phyloP scores from a whole-genome alignment of 306 rosid species.

The Ormosia semicastrata region DNA sequence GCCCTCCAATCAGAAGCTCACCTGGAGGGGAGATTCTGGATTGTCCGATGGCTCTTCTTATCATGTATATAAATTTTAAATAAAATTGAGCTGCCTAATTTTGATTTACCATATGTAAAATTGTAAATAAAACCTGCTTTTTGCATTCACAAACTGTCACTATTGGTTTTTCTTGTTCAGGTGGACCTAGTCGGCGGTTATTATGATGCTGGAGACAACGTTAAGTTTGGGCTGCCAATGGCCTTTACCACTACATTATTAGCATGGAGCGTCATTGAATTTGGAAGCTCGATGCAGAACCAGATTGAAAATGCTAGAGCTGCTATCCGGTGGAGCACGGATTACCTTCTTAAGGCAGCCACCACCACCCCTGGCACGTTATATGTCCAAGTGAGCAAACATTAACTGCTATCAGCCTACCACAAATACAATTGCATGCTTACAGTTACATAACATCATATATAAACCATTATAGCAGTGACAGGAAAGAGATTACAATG shows the following conservation, averaged over 20 bases:
- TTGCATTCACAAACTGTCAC: not conserved
- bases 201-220: conserved; percentile 95
- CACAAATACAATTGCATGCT: not conserved
- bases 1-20: conserved; percentile 61
- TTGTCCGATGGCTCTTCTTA: conserved; percentile 82
- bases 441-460: not conserved
- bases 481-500: not conserved
- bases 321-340: conserved; percentile 76
- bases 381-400: conserved; percentile 74
- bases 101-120: not conserved
- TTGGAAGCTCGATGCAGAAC: conserved; percentile 64
- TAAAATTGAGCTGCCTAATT: not conserved
- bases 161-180: conserved; percentile 35
- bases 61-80: conserved; percentile 43
- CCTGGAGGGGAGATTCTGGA: conserved; percentile 81
- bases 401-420: not conserved
- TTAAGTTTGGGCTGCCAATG: conserved; percentile 92
- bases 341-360: conserved; percentile 81
- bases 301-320: conserved; percentile 64
- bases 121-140: too few species aligned
- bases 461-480: not conserved
- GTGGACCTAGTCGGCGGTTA: conserved; percentile 87
- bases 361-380: conserved; percentile 65
- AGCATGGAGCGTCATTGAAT: conserved; percentile 92
- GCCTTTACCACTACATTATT: conserved; percentile 84